A percentile compares a stretch with the other conserved stretches of the same genome.
Conservation (phyloP, 1,284 basidiomycete genomes). For the Ustilago loliicola region DNA sequence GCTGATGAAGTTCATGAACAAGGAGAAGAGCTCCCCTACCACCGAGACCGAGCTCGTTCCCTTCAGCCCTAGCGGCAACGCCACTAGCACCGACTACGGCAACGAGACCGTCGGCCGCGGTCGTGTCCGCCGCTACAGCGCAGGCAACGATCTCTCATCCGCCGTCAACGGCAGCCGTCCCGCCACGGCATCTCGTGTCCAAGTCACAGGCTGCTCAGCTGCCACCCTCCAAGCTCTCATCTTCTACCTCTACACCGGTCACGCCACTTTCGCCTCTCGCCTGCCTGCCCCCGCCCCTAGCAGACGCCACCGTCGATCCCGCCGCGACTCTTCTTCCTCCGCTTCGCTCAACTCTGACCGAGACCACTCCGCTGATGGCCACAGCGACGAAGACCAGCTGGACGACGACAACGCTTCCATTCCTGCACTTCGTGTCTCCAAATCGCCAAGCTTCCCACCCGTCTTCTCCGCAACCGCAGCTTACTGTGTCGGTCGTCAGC, state of each 20-base stretch:
- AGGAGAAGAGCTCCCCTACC: constrained; percentile 31
- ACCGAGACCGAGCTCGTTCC: constrained; percentile 21
- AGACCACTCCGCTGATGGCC: constrained; percentile 21
- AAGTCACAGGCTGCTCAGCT: constrained; percentile 48
- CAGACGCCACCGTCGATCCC: constrained; percentile 28
- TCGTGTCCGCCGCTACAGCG: constrained; percentile 37
- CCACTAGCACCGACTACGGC: constrained; percentile 20
- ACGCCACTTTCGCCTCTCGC: constrained; percentile 49
- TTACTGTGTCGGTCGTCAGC: constrained; percentile 59
- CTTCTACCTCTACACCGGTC: constrained; percentile 63
- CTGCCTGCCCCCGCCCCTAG: constrained; percentile 17
- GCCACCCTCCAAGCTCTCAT: constrained; percentile 58
- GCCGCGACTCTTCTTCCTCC: constrained; percentile 18
- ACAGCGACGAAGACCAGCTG: constrained; percentile 18
- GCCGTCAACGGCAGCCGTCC: not conserved
- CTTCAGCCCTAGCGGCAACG: constrained; percentile 20
- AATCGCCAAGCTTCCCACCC: constrained; percentile 47
- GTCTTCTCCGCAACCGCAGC: constrained; percentile 55
- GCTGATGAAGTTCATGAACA: constrained; percentile 49
- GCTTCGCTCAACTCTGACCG: constrained; percentile 28
- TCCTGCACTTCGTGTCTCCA: constrained; percentile 16
- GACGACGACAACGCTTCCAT: constrained; percentile 7
- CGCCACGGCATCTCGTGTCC: constrained; percentile 27
- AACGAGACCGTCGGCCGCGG: constrained; percentile 18
- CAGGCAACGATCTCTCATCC: constrained; percentile 36